Evolutionary conservation across 106 monocot genomes (phyloP).

Genomic region (Dioscorea dumetorum): DNA sequence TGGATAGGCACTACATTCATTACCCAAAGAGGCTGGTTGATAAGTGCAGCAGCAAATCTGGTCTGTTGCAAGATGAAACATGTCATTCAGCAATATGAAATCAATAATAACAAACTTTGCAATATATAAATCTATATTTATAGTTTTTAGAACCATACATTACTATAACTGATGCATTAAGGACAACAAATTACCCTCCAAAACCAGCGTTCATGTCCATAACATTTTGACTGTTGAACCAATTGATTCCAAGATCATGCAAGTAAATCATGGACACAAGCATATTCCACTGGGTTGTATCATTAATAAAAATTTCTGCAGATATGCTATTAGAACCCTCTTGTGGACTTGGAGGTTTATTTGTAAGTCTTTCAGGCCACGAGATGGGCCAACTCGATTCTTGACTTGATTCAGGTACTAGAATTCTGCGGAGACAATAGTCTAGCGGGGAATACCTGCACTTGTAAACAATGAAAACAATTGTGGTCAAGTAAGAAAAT

Average conservation of each 20-base stretch:
- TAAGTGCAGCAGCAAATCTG: slow-evolving; percentile 87
- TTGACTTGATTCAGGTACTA: slow-evolving; percentile 14
- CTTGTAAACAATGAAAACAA: slow-evolving; percentile 7
- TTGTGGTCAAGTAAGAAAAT: neutral
- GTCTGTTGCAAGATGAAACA: neutral
- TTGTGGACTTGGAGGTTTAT: slow-evolving; percentile 27
- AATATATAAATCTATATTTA: too few relatives aligned
- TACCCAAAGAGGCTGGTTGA: slow-evolving; percentile 65
- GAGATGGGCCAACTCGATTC: slow-evolving; percentile 42
- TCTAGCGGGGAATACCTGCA: slow-evolving; percentile 80
- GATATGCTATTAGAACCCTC: slow-evolving; percentile 6
- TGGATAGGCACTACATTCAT: slow-evolving; percentile 74
- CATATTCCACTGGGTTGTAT: slow-evolving; percentile 58
- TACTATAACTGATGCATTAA: neutral
- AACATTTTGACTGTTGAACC: slow-evolving; percentile 77
- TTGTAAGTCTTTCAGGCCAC: slow-evolving; percentile 72
- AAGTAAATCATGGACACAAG: slow-evolving; percentile 50
- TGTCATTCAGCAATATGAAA: too few relatives aligned
- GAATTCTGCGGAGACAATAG: slow-evolving; percentile 45
- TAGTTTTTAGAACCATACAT: too few relatives aligned
- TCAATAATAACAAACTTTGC: too few relatives aligned
- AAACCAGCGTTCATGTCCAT: slow-evolving; percentile 94
- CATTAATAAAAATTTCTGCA: slow-evolving; percentile 27
- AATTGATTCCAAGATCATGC: slow-evolving; percentile 52
- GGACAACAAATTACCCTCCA: slow-evolving; percentile 58